Base-by-base conservation (phyloP, 176 grass and related monocot species). In the Themeda triandra region DNA sequence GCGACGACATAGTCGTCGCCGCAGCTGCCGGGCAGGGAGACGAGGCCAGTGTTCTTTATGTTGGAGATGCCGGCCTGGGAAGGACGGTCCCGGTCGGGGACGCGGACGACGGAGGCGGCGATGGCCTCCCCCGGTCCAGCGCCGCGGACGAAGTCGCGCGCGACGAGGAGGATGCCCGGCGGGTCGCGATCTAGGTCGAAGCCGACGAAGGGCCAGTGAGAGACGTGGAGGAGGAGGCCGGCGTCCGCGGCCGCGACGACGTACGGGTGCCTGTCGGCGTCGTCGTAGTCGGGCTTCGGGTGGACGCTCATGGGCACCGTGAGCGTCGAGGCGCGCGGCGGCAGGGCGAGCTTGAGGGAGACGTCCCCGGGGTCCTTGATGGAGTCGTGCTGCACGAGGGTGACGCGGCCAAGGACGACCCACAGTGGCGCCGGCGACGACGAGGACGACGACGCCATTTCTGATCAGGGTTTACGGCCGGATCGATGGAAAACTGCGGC, bases 231-330 rank as follows among this genome's bases (percentile, higher is more conserved):
- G 58, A 75, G 81, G 77, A 29, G 19, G 1, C 40, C 12, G 56
- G 37, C 18, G 8, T 63, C 68, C 6, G 31, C 39, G 39, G 60
- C 81, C 18, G 56, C 37, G 54, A 83, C 4, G 53, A 73, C 54
- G 54, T 73, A 74, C 2, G 81, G 81, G 56, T 73, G 81, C 60
- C 9, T 44, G 77, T 79, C 77, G 8, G 31, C 13, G 54, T 63
- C 70, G 39, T 33, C 80, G 27, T 63, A 29, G 53, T 44, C 9
- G 37, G 81, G 69, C 37, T 63, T n/a, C 2, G 81, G 69, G 69
- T 83, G 81, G 69, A 83, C 13, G 54, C 69, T 73, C 54, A n/a
- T 73, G 27, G 81, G 81, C 4, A 83, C 39, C 54, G 27, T 46
- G 14, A 66, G 10, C 11, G 17, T 79, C 5, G 77, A 65, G 39